These are phyloP conservation scores for Colletotrichum sp. DNA, from an alignment of 2,329 filamentous ascomycete species.

Conservation along the genomic window DNA sequence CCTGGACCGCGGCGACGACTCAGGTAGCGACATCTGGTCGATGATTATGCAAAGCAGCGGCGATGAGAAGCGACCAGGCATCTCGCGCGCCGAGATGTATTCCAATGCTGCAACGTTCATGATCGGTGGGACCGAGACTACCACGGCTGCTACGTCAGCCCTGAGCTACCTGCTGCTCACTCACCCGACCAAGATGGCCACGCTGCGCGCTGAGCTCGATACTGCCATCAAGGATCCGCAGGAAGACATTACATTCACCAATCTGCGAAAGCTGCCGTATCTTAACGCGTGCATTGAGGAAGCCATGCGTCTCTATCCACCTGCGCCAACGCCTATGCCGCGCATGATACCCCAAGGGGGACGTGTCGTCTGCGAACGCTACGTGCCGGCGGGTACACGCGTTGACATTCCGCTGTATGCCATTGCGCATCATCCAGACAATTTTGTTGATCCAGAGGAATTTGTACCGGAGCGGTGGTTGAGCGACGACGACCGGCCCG, in stretches of 20 bases:
- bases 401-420: slow-evolving; percentile 18
- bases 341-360: slow-evolving; percentile 37
- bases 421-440: slow-evolving; percentile 10
- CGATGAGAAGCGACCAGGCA: neutral
- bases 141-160: slow-evolving; percentile 46
- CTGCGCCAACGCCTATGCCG: slow-evolving; percentile 26
- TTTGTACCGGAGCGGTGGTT: slow-evolving; percentile 55
- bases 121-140: slow-evolving; percentile 49
- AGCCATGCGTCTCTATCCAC: slow-evolving; percentile 40
- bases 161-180: slow-evolving; percentile 42
- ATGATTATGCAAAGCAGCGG: slow-evolving; percentile 16
- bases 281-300: slow-evolving; percentile 47
- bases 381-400: slow-evolving; percentile 31
- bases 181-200: slow-evolving; percentile 34
- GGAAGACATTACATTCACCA: slow-evolving; percentile 40
- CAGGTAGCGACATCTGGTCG: slow-evolving; percentile 12
- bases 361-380: slow-evolving; percentile 31
- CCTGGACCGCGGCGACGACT: slow-evolving; percentile 8
- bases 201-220: slow-evolving; percentile 40
- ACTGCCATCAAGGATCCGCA: slow-evolving; percentile 13
- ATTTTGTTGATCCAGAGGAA: slow-evolving; percentile 48
- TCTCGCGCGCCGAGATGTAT: slow-evolving; percentile 18
- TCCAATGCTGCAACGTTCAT: slow-evolving; percentile 28
- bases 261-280: slow-evolving; percentile 37
- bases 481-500: neutral